Base-by-base conservation (phyloP, 1,284 basidiomycete genomes). In the Rhodotorula sp. region DNA sequence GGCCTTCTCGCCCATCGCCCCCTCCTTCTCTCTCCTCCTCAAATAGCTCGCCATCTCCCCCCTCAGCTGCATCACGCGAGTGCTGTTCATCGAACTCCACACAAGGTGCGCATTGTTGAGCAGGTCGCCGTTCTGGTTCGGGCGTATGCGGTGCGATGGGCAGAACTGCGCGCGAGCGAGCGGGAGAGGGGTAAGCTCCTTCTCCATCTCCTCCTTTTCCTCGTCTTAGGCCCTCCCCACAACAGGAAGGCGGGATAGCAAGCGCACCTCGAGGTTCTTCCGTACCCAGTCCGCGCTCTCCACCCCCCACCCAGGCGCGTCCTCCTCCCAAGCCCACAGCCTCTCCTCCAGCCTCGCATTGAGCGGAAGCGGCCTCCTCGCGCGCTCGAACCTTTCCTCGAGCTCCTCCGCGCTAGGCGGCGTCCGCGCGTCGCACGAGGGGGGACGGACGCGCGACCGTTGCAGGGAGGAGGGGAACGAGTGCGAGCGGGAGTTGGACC, bases 321-420 rank as follows among this genome's bases (percentile, higher is more conserved):
- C 81, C 15, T 78, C 73, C 55, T 80, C 76, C 82, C 84, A 85
- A 7, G 78, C 82, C 17, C 80, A 72, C 6, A 85, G 75, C 15
- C 84, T 75, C 37, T 84, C 81, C 32, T 76, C 55, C 6, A 84
- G 74, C 1, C 79, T 78, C 13, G 84, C 82, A 2, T 77, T 67
- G 1, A 82, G 48, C 1, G 82, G 81, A 19, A 85, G 76, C 1
- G 84, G 58, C 44, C n/a, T 34, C 21, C 56, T 56, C n/a, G 65
- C 60, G 19, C 57, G 39, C 10, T 64, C 27, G 27, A 62, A 71
- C 22, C 50, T n/a, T 2, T 36, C 51, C 0, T 56, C 19, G 27
- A 67, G 34, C 29, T 67, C 61, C 8, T 25, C 50, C 7, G 39
- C 15, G 48, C 22, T 25, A n/a, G 60, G 48, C 36, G 48, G 8